A percentile compares a stretch with the other conserved stretches of the same genome.
These are phyloP conservation scores for Hygrophoropsis aurantiaca DNA, from an alignment of 768 basidiomycete genomes.

Conservation along the genomic window DNA sequence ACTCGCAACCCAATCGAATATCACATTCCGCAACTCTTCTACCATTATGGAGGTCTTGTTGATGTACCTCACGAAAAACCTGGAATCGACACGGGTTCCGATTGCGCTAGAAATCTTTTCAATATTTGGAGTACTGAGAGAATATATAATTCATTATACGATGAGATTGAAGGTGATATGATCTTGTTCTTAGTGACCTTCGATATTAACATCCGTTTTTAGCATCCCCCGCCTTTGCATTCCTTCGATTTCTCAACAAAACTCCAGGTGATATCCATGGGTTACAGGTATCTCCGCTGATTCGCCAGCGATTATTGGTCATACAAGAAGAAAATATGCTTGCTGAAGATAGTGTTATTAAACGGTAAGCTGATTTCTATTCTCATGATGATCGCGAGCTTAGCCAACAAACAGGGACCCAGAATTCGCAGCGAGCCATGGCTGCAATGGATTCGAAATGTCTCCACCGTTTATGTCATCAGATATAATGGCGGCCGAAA, in stretches of 20 bases:
- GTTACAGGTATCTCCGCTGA: constrained; percentile 58
- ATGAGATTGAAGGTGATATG: constrained; percentile 53
- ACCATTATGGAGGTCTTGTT: constrained; percentile 73
- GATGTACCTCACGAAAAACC: constrained; percentile 61
- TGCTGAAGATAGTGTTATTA: constrained; percentile 41
- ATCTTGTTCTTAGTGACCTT: constrained; percentile 2
- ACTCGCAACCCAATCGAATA: constrained; percentile 86
- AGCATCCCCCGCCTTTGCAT: constrained; percentile 66
- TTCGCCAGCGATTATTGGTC: constrained; percentile 53
- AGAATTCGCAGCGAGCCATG: constrained; percentile 44
- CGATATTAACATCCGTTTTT: constrained; percentile 23
- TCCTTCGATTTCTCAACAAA: constrained; percentile 67
- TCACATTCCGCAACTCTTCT: constrained; percentile 71
- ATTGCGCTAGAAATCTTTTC: constrained; percentile 64
- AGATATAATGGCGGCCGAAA: constrained; percentile 35
- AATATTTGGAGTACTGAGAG: constrained; percentile 91
- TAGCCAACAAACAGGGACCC: constrained; percentile 44
- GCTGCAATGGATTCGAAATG: constrained; percentile 36
- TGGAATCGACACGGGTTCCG: constrained; percentile 46
- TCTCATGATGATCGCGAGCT: constrained; percentile 1
- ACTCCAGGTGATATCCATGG: constrained; percentile 65
- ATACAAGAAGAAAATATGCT: constrained; percentile 43
- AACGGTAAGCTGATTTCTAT: constrained; percentile 38
- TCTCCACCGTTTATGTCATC: constrained; percentile 15
- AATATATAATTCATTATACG: constrained; percentile 67